Evolutionary conservation across 305 asterid genomes (phyloP).

Genomic region (Fraxinus albicans): DNA sequence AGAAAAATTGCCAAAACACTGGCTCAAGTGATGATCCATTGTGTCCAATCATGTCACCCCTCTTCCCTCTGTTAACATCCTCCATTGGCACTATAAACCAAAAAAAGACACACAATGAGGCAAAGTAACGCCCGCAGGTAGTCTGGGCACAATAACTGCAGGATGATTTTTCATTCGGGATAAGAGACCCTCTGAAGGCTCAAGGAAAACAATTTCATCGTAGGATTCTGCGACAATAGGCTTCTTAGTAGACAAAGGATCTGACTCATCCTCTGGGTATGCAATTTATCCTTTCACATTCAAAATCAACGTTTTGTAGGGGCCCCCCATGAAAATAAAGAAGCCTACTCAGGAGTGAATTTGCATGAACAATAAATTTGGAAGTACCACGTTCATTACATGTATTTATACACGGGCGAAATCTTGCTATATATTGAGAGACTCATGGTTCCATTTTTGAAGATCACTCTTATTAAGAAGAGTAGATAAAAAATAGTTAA

Average conservation of each 20-base stretch:
- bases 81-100: slow-evolving; percentile 35
- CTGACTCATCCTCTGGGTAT: slow-evolving; percentile 59
- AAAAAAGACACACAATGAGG: slow-evolving; percentile 46
- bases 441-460: too few relatives aligned
- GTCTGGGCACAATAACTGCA: slow-evolving; percentile 59
- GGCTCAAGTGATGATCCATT: slow-evolving; percentile 56
- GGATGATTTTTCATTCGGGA: slow-evolving; percentile 69
- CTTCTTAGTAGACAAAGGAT: slow-evolving; percentile 64
- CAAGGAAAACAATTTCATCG: slow-evolving; percentile 51
- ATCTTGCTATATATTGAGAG: too few relatives aligned
- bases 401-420: too few relatives aligned
- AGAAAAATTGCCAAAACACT: slow-evolving; percentile 71
- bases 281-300: neutral
- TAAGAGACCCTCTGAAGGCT: slow-evolving; percentile 35
- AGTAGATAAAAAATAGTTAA: too few relatives aligned
- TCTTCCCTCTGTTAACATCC: slow-evolving; percentile 43
- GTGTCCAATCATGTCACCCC: slow-evolving; percentile 36
- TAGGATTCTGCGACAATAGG: slow-evolving; percentile 71
- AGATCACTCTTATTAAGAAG: too few relatives aligned
- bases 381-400: too few relatives aligned
- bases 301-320: too few relatives aligned
- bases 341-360: too few relatives aligned
- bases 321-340: too few relatives aligned
- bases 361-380: too few relatives aligned
- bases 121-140: slow-evolving; percentile 43